phyloP scores from a whole-genome alignment of 78 protist genomes.

The Planoprotostelium fungivorum region DNA sequence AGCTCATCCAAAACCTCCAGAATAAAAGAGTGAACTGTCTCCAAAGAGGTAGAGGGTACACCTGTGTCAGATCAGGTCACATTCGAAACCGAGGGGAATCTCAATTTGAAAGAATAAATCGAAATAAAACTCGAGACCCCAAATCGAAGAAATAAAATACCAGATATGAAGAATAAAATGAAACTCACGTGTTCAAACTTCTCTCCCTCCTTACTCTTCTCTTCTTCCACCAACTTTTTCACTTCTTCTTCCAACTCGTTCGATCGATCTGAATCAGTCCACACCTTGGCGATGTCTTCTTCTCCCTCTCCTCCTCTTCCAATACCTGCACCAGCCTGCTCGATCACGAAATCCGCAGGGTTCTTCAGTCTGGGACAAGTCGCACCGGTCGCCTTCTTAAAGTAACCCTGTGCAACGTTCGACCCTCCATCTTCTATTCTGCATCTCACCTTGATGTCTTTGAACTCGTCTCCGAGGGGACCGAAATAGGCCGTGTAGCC shows the following conservation, averaged over 20 bases:
- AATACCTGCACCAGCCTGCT: constrained; percentile 14
- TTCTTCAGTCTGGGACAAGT: constrained; percentile 34
- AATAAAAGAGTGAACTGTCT: neutral
- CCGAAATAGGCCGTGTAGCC: constrained; percentile 62
- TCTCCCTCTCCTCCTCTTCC: constrained; percentile 5
- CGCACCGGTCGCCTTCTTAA: constrained; percentile 6
- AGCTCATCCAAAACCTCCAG: neutral
- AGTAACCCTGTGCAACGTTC: constrained; percentile 15
- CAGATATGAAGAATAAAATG: too few species aligned
- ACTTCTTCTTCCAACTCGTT: neutral
- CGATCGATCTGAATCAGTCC: constrained; percentile 2
- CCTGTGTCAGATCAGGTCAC: neutral
- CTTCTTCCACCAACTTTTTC: neutral
- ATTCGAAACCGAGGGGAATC: neutral
- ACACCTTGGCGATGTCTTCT: constrained; percentile 11
- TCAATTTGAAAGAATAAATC: too few species aligned
- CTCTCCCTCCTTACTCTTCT: neutral
- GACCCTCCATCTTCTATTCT: neutral
- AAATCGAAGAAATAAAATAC: too few species aligned
- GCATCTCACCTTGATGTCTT: neutral
- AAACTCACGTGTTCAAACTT: neutral
- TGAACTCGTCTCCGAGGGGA: constrained; percentile 30
- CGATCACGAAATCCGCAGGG: constrained; percentile 64
- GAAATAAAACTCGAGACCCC: too few species aligned
- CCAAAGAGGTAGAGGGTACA: neutral